Evolutionary conservation across 345 rosid genomes (phyloP), one percentile per base, ranked within the genome.

Genomic region (Capsella bursapastoris): DNA sequence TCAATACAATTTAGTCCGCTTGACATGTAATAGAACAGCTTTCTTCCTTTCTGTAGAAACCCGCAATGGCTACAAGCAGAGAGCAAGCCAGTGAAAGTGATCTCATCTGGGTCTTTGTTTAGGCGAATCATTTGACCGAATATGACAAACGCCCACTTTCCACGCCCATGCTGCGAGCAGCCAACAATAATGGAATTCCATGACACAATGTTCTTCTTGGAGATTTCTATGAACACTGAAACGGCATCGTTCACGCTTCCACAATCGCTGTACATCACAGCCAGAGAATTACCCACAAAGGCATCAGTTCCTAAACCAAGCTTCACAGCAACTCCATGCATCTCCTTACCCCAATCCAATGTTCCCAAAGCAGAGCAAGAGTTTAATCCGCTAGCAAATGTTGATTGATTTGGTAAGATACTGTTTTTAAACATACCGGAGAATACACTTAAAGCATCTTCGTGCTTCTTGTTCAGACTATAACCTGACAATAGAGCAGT

Each of bases 81-180:
- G 69, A 91, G 97, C 79, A 91, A 81, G 28, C 93, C 96, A 11
- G 88, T 92, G 78, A 86, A 87, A 52, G 93, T 89, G 60, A 90
- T 87, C 78, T 87, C 92, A 44, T 92, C 91, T 11, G 92, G 89
- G 35, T 86, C 73, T 41, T 72, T 65, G 14, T 77, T 83, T 14
- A 61, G 72, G 12, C 90, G 88, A 55, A 91, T 66, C 97, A 92
- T 86, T 72, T 67, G 85, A 63, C 65, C 50, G 22, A 84, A 88
- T 47, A 88, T 78, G 5, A 74, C 67, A 78, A 90, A 60, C 1
- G 83, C 88, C 87, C 83, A 76, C 40, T 40, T 53, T 14, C 89
- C 90, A 61, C 3, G 75, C 14, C 96, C 98, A 67, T 92, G 94
- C 63, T 87, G 90, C 8, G 96, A 86, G 45, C 88, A 84, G 52